Conservation (phyloP, 2,329 filamentous ascomycete species). For the Pseudovirgaria hyperparasitica region DNA sequence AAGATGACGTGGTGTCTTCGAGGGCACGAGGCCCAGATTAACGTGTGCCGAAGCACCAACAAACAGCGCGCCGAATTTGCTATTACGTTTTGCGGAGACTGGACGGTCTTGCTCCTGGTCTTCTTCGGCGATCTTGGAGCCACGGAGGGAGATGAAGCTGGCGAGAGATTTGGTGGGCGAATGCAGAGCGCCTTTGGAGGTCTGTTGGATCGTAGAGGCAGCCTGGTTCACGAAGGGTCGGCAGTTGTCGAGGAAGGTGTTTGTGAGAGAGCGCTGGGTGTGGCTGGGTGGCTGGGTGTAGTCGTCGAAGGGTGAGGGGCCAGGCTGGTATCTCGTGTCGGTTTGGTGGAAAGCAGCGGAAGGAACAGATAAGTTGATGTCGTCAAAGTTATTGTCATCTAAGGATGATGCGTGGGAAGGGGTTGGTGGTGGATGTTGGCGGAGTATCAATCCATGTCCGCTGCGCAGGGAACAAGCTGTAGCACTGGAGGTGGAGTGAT, state of each 20-base stretch:
- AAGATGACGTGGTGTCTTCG: constrained; percentile 4
- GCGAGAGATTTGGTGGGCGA: constrained; percentile 25
- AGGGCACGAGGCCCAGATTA: constrained; percentile 28
- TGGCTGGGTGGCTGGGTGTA: constrained; percentile 11
- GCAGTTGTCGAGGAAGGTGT: constrained; percentile 24
- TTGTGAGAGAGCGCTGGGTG: constrained; percentile 19
- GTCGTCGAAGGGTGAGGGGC: constrained; percentile 15
- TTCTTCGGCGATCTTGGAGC: constrained; percentile 8
- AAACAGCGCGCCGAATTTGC: constrained; percentile 41
- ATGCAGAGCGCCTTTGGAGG: constrained; percentile 22
- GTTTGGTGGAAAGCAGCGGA: constrained; percentile 20
- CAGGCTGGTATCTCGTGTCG: constrained; percentile 18
- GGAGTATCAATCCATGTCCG: constrained; percentile 10
- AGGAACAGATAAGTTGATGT: constrained; percentile 18
- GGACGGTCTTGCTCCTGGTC: not conserved
- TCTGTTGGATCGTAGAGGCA: constrained; percentile 22
- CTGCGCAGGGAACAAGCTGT: constrained; percentile 16
- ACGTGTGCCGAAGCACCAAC: constrained; percentile 39
- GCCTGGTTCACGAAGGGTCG: constrained; percentile 20
- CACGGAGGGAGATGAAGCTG: constrained; percentile 24
- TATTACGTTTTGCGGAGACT: constrained; percentile 5
- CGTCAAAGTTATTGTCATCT: constrained; percentile 16
- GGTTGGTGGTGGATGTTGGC: constrained; percentile 10
- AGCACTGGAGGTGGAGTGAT: constrained; percentile 9
- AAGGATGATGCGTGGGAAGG: constrained; percentile 8